phyloP scores from a whole-genome alignment of 257 asterid species.

The Rehmannia glutinosa region DNA sequence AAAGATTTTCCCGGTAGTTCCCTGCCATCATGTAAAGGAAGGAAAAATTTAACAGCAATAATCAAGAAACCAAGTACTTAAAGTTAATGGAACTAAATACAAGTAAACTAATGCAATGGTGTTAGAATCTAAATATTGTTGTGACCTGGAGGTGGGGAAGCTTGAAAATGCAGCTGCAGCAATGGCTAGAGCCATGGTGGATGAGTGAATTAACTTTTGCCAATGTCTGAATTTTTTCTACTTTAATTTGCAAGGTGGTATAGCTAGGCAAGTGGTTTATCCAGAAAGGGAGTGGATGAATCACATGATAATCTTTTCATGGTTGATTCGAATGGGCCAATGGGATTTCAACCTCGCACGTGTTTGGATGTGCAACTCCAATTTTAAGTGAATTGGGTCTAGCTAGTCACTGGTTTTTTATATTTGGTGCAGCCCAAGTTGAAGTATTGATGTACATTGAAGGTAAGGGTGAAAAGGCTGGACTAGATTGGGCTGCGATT shows the following conservation, averaged over 20 bases:
- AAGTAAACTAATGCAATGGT: not conserved
- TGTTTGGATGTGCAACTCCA: not conserved
- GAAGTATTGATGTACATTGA: too few relatives aligned
- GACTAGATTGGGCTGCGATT: too few relatives aligned
- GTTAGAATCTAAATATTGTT: not conserved
- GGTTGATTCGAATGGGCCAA: constrained; percentile 19
- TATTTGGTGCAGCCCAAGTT: not conserved
- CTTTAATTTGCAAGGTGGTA: not conserved
- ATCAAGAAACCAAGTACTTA: too few relatives aligned
- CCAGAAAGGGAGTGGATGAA: constrained; percentile 27
- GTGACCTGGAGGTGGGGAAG: constrained; percentile 44
- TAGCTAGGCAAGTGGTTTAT: constrained; percentile 26
- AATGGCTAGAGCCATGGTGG: constrained; percentile 55
- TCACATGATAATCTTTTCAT: not conserved
- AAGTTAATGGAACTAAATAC: too few relatives aligned
- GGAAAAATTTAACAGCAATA: not conserved
- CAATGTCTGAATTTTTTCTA: not conserved
- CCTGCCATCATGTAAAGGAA: constrained; percentile 32
- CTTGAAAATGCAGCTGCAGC: constrained; percentile 45
- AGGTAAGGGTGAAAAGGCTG: too few relatives aligned
- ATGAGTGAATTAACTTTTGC: not conserved
- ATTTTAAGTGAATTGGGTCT: not conserved
- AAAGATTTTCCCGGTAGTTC: constrained; percentile 13
- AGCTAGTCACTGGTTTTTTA: too few relatives aligned
- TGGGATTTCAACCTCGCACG: too few relatives aligned